Conservation (phyloP, 2,329 filamentous ascomycete species). For the Pseudocercospora macadamiae region DNA sequence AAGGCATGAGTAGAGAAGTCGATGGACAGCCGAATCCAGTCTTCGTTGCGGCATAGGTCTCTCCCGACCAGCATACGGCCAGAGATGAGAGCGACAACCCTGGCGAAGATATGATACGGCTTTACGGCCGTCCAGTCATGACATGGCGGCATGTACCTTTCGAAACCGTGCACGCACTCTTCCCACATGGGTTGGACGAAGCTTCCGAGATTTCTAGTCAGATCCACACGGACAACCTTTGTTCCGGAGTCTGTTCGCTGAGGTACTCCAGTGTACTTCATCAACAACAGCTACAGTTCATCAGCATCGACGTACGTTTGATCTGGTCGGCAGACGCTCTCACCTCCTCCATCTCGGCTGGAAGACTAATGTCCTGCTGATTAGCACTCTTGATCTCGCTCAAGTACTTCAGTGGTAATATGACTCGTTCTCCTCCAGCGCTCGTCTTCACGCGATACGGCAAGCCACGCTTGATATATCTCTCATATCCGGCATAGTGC, state of each 20-base stretch:
- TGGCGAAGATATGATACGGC: constrained; percentile 15
- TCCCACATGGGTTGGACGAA: constrained; percentile 19
- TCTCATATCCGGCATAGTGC: constrained; percentile 17
- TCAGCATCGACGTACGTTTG: too few relatives aligned
- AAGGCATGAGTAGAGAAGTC: constrained; percentile 21
- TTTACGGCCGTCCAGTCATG: constrained; percentile 17
- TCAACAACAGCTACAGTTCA: constrained; percentile 10
- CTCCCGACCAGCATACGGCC: constrained; percentile 19
- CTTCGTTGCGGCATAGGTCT: constrained; percentile 16
- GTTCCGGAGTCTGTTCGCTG: constrained; percentile 21
- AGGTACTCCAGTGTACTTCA: constrained; percentile 20
- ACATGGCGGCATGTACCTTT: constrained; percentile 11
- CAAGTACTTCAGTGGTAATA: constrained; percentile 15
- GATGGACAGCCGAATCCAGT: constrained; percentile 18
- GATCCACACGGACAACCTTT: constrained; percentile 18
- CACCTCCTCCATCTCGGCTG: constrained; percentile 21
- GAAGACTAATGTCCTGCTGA: constrained; percentile 12
- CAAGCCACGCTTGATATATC: constrained; percentile 5
- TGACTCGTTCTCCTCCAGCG: constrained; percentile 20
- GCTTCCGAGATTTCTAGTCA: constrained; percentile 19
- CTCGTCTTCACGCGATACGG: constrained; percentile 16
- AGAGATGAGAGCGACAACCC: constrained; percentile 18
- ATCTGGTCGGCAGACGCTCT: too few relatives aligned
- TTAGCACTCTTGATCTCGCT: constrained; percentile 19
- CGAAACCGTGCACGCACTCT: constrained; percentile 17